These are phyloP conservation scores for Metschnikowia arizonensis DNA, from an alignment of 805 yeast genomes.

Conservation along the genomic window DNA sequence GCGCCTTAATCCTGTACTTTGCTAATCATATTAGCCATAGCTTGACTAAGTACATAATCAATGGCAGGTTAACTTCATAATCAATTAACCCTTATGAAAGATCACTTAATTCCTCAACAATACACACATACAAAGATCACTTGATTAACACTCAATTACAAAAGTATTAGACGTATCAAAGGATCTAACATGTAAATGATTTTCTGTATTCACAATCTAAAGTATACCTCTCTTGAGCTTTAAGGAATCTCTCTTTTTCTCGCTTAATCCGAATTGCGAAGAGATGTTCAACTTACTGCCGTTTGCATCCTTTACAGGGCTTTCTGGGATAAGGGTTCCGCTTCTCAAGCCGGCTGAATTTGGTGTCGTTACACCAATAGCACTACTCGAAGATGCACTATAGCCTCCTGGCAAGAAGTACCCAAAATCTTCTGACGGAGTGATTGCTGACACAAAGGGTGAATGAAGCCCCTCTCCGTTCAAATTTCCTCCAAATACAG, in stretches of 20 bases:
- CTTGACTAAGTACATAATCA: no score
- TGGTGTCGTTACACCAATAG: neutral
- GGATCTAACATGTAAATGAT: neutral
- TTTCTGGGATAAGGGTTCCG: constrained; percentile 12
- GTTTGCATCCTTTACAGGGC: constrained; percentile 12
- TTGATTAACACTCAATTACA: no score
- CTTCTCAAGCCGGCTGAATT: constrained; percentile 10
- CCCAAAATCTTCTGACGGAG: constrained; percentile 34
- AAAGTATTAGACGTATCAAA: no score
- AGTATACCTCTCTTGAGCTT: constrained; percentile 44
- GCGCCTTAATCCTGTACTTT: no score
- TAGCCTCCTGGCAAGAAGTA: constrained; percentile 22
- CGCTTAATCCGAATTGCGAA: constrained; percentile 35
- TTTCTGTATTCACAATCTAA: constrained; percentile 12
- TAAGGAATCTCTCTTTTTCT: constrained; percentile 43
- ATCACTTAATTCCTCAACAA: no score
- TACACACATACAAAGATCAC: no score
- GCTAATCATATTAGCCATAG: no score
- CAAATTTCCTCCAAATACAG: constrained; percentile 9
- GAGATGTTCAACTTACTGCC: constrained; percentile 27
- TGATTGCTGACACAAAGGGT: constrained; percentile 40
- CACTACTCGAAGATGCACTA: constrained; percentile 8
- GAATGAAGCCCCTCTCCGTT: constrained; percentile 29
- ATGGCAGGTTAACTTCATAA: no score
- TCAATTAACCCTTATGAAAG: no score